Percentiles rank a stretch among this genome's conserved stretches.
Evolutionary conservation across 495 filamentous ascomycete species (phyloP).

Genomic region (Lophiotrema nucula): DNA sequence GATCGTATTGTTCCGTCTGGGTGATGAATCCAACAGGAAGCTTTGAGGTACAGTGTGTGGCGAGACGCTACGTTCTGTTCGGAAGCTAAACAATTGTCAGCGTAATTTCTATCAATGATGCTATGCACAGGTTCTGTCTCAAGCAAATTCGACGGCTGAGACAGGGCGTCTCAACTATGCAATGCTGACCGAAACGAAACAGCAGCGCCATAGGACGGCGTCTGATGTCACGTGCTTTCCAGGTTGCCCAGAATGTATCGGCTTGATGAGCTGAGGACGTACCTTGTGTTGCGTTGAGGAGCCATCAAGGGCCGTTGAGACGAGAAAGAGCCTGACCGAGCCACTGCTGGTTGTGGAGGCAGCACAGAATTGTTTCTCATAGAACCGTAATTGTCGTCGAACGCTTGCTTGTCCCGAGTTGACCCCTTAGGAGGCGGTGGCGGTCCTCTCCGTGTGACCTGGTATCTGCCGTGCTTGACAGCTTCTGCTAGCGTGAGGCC

Average conservation of each 20-base stretch:
- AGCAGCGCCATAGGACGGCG: neutral
- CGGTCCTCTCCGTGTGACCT: slow-evolving; percentile 21
- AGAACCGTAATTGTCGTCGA: slow-evolving; percentile 6
- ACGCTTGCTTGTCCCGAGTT: slow-evolving; percentile 12
- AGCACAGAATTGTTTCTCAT: slow-evolving; percentile 9
- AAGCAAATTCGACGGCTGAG: slow-evolving; percentile 5
- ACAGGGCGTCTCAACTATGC: slow-evolving; percentile 11
- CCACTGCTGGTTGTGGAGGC: slow-evolving; percentile 9
- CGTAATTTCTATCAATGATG: too few relatives aligned
- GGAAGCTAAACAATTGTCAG: slow-evolving; percentile 8
- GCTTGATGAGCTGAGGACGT: neutral
- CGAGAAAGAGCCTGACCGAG: slow-evolving; percentile 24
- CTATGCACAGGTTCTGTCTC: too few relatives aligned
- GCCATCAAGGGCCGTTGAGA: slow-evolving; percentile 30
- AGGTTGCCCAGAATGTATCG: neutral
- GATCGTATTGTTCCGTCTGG: slow-evolving; percentile 16
- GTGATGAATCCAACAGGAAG: slow-evolving; percentile 30
- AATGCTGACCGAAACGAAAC: slow-evolving; percentile 15
- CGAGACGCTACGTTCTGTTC: slow-evolving; percentile 6
- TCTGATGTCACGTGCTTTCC: neutral
- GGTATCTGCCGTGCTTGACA: slow-evolving; percentile 17
- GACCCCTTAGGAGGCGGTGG: slow-evolving; percentile 10
- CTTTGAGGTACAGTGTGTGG: slow-evolving; percentile 9
- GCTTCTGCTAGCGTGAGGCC: slow-evolving; percentile 21
- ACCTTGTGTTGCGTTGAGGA: slow-evolving; percentile 22